Evolutionary conservation across 345 rosid species (phyloP), one percentile per base, ranked within the genome.

Genomic region (Citrus reticulata): DNA sequence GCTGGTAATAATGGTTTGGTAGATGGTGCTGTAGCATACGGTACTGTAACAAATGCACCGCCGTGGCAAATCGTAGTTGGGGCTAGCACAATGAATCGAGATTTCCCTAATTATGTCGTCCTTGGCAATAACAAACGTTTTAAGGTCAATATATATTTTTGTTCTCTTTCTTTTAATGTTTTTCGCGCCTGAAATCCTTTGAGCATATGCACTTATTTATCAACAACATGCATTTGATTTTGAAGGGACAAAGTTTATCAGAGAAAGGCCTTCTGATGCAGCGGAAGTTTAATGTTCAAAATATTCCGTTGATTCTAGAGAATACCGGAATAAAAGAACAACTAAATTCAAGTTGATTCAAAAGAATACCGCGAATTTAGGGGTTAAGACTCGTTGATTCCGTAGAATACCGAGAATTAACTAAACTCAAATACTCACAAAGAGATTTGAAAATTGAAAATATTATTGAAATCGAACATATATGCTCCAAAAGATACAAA

Each of bases 1-100:
- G 97, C 93, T 6, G 98, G 98, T 0, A 96, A 96, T 81, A 83
- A 92, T 5, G 99, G 98, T 32, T 95, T 98, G 7, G 76, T 20
- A 6, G 95, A 87, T 35, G 83, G 30, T n/a, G 88, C 94, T 16
- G 95, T 88, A 27, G 25, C 25, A 25, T 25, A 25, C 25, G 25
- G 30, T n/a, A 88, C 94, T 16, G 95, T 88, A 27, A 2, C 90
- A 11, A 94, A 92, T 78, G 76, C 86, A 3, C 91, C 97, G 0
- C 97, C 13, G 97, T 89, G 24, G 9, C 91, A 37, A 37, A 4
- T 96, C 69, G 94, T 97, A 0, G 98, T 94, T 4, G 98, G 89
- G 13, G 98, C 99, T 4, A 94, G 97, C 76, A 90, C 98, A 25
- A 92, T 80, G 85, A 94, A 37, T 19, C 86, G 98, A 27, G 97